phyloP scores from a whole-genome alignment of 176 grass and related monocot species.

The Zizania latifolia region DNA sequence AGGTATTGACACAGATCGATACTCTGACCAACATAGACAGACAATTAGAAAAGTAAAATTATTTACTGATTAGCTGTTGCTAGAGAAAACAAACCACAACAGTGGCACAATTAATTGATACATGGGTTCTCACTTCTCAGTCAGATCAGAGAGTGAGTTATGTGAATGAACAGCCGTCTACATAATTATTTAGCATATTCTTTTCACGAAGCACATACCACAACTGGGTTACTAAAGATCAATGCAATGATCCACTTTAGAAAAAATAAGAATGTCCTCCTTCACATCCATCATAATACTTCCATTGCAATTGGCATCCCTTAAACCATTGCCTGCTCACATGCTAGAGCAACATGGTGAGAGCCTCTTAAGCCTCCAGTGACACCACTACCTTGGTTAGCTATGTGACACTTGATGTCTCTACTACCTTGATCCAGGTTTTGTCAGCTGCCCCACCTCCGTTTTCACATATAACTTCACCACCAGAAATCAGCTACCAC shows the following conservation, averaged over 20 bases:
- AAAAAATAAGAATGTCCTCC: background rate
- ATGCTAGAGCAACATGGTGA: background rate
- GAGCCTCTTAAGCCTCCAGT: background rate
- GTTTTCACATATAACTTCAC: background rate
- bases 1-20: background rate
- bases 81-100: background rate
- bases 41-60: background rate
- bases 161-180: too few relatives aligned
- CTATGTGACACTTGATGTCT: background rate
- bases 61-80: constrained; percentile 23
- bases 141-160: too few relatives aligned
- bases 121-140: background rate
- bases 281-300: background rate
- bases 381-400: background rate
- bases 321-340: background rate
- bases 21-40: background rate
- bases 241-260: background rate
- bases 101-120: background rate
- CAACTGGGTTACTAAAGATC: background rate
- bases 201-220: background rate
- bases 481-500: background rate
- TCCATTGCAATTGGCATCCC: background rate
- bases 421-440: background rate
- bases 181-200: background rate
- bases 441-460: background rate